Evolutionary conservation across 345 rosid genomes (phyloP).

Genomic region (Euphorbia tirucalli): DNA sequence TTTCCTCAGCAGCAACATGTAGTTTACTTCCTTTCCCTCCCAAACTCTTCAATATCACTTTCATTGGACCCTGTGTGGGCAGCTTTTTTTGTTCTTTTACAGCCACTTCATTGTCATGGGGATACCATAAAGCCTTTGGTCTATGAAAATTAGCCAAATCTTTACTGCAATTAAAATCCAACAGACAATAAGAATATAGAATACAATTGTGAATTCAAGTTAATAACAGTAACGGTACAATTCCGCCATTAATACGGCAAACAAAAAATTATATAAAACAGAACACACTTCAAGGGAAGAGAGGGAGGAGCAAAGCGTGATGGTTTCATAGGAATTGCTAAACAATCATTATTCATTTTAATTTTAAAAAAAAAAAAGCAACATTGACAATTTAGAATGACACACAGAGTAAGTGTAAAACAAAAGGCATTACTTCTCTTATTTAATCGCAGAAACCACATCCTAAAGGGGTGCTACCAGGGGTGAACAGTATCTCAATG

Average conservation of each 20-base stretch:
- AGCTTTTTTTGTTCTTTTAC: slow-evolving; percentile 81
- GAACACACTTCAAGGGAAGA: not conserved
- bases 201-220: not conserved
- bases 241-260: not conserved
- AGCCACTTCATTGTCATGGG: slow-evolving; percentile 89
- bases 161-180: slow-evolving; percentile 55
- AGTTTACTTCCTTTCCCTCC: slow-evolving; percentile 98
- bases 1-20: slow-evolving; percentile 83
- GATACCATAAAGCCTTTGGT: slow-evolving; percentile 94
- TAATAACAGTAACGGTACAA: slow-evolving; percentile 1
- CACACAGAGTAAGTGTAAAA: not conserved
- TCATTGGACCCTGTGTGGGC: slow-evolving; percentile 79
- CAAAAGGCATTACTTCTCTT: not conserved
- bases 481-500: not conserved
- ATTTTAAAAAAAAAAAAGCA: not conserved
- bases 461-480: not conserved
- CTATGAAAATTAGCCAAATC: slow-evolving; percentile 94
- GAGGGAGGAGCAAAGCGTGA: not conserved
- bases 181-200: slow-evolving; percentile 1
- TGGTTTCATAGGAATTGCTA: not conserved
- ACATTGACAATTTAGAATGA: no score
- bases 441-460: not conserved
- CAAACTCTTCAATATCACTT: slow-evolving; percentile 81
- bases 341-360: not conserved
- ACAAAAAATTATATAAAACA: slow-evolving; percentile 6